Conservation (phyloP, 2,329 filamentous ascomycete species). For the Aspergillus chevalieri region DNA sequence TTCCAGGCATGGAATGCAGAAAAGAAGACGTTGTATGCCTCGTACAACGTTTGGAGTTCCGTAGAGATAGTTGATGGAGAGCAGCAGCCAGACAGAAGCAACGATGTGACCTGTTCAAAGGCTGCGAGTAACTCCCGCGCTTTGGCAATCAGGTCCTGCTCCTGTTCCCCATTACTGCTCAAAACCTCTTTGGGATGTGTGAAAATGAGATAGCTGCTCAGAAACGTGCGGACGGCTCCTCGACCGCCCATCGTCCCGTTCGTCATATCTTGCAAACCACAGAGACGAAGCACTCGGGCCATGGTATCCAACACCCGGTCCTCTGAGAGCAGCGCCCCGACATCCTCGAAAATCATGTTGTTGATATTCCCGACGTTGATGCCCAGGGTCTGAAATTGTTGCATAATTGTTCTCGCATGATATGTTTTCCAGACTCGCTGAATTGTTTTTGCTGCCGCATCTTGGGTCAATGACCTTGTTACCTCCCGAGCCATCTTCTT, state of each 20-base stretch:
- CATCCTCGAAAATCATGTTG: slow-evolving; percentile 53
- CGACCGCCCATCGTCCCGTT: slow-evolving; percentile 43
- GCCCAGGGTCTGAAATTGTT: slow-evolving; percentile 46
- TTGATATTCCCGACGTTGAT: slow-evolving; percentile 49
- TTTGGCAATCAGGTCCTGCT: slow-evolving; percentile 56
- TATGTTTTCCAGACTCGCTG: slow-evolving; percentile 54
- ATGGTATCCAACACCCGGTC: slow-evolving; percentile 49
- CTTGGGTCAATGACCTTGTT: slow-evolving; percentile 40
- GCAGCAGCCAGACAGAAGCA: slow-evolving; percentile 42
- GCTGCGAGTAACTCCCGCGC: slow-evolving; percentile 52
- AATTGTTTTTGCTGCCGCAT: slow-evolving; percentile 51
- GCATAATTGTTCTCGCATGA: slow-evolving; percentile 44
- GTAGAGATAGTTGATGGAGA: slow-evolving; percentile 39
- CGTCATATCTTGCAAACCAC: slow-evolving; percentile 49
- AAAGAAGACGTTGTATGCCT: slow-evolving; percentile 55
- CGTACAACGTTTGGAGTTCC: slow-evolving; percentile 45
- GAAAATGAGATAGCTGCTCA: slow-evolving; percentile 58
- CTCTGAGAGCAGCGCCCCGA: slow-evolving; percentile 51
- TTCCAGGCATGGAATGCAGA: slow-evolving; percentile 62
- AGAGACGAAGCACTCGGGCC: slow-evolving; percentile 50
- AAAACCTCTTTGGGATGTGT: slow-evolving; percentile 57
- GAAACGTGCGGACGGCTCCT: slow-evolving; percentile 54
- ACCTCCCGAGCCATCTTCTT: slow-evolving; percentile 33
- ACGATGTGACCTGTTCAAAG: slow-evolving; percentile 49
- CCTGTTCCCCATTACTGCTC: slow-evolving; percentile 56